phyloP scores from a whole-genome alignment of 306 rosid species.

The Gynostemma pentaphyllum region DNA sequence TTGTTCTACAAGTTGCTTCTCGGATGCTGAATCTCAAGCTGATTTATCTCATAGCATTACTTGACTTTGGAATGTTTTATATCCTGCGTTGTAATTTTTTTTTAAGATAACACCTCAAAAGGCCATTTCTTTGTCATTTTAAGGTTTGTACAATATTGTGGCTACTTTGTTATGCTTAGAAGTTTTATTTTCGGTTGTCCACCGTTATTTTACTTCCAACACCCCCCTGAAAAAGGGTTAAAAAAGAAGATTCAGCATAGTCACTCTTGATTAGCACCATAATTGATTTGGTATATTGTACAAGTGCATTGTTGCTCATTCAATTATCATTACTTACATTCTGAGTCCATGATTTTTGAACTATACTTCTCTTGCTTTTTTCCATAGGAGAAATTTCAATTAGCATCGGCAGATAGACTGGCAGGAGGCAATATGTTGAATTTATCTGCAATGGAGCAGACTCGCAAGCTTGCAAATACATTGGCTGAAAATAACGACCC shows the following conservation, averaged over 20 bases:
- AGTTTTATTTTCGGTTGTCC: no score
- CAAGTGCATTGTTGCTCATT: background rate
- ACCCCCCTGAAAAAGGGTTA: background rate
- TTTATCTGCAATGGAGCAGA: constrained; percentile 85
- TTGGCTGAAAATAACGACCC: constrained; percentile 87
- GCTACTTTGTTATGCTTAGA: no score
- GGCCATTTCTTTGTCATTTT: background rate
- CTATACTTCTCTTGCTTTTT: background rate
- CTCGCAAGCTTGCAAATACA: constrained; percentile 91
- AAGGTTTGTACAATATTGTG: background rate
- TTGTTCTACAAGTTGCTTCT: background rate
- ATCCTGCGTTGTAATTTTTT: no score
- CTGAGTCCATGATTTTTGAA: background rate
- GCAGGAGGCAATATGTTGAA: constrained; percentile 49
- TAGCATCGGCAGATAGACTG: constrained; percentile 64
- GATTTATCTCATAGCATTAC: background rate
- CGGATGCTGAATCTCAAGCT: background rate
- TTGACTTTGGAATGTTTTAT: no score
- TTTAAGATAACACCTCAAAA: no score
- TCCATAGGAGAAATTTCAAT: constrained; percentile 48
- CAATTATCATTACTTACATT: background rate
- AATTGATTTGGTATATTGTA: background rate
- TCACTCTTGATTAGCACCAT: background rate
- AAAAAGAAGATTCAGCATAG: no score
- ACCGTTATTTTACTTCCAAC: constrained; percentile 3